These are phyloP conservation scores for Arabis hirsuta DNA, from an alignment of 345 rosid species.

Conservation along the genomic window DNA sequence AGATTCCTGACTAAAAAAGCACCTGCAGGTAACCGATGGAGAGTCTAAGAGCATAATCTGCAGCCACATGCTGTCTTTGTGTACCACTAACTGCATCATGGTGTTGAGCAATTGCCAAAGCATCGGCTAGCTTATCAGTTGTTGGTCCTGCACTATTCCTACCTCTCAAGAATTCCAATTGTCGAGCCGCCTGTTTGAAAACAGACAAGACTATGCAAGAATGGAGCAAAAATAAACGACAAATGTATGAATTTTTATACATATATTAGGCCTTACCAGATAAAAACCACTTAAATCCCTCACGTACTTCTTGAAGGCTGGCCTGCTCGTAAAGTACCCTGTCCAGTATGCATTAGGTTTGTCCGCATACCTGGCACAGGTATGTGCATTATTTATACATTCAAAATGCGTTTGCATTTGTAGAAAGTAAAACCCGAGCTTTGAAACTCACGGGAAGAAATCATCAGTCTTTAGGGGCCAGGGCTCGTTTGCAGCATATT, in stretches of 20 bases:
- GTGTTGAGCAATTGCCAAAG: slow-evolving; percentile 93
- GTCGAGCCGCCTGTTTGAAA: slow-evolving; percentile 73
- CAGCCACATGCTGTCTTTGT: slow-evolving; percentile 91
- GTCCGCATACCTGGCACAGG: slow-evolving; percentile 76
- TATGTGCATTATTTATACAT: slow-evolving; percentile 21
- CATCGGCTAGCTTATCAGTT: slow-evolving; percentile 74
- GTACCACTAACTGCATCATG: slow-evolving; percentile 99
- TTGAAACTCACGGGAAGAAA: slow-evolving; percentile 82
- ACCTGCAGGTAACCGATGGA: slow-evolving; percentile 89
- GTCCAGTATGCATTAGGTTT: slow-evolving; percentile 94
- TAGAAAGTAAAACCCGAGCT: slow-evolving; percentile 7
- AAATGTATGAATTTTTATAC: neutral
- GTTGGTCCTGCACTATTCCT: slow-evolving; percentile 64
- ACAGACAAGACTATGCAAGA: slow-evolving; percentile 24
- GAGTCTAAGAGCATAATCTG: slow-evolving; percentile 89
- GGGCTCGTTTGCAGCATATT: slow-evolving; percentile 68
- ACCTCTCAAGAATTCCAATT: slow-evolving; percentile 84
- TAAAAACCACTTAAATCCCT: slow-evolving; percentile 82
- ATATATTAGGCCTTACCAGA: slow-evolving; percentile 54
- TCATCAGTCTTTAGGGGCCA: slow-evolving; percentile 95
- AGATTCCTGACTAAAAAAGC: slow-evolving; percentile 35
- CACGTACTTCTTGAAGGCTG: slow-evolving; percentile 83
- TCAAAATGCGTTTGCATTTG: neutral
- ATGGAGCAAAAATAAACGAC: slow-evolving; percentile 16
- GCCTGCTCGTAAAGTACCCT: slow-evolving; percentile 93